A percentile compares a stretch with the other conserved stretches of the same genome.
phyloP scores from a whole-genome alignment of 2,329 filamentous ascomycete genomes.

The Xylariales sp. region DNA sequence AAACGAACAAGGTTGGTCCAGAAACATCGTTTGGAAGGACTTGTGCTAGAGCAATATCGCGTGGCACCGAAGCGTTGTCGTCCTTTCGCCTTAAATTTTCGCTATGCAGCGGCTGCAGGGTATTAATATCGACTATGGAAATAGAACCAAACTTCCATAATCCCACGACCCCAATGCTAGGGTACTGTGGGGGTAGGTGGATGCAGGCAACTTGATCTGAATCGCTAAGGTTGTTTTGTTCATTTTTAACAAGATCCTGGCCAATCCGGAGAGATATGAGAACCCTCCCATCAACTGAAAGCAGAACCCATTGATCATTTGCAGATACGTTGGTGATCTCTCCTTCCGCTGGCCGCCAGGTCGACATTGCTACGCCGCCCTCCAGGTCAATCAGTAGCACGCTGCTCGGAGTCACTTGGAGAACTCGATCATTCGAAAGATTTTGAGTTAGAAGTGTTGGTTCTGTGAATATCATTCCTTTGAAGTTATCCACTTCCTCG shows the following conservation, averaged over 20 bases:
- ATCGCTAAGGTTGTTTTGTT: conserved; percentile 69
- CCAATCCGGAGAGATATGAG: conserved; percentile 76
- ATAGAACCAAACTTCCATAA: conserved; percentile 89
- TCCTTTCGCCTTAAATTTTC: conserved; percentile 69
- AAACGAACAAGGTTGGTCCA: conserved; percentile 83
- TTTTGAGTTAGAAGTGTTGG: conserved; percentile 79
- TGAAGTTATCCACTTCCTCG: conserved; percentile 84
- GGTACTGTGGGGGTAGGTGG: conserved; percentile 73
- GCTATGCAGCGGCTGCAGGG: conserved; percentile 73
- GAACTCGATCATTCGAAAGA: conserved; percentile 69
- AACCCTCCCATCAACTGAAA: conserved; percentile 80
- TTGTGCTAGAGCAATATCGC: conserved; percentile 82
- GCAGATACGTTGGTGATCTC: conserved; percentile 82
- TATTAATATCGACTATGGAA: conserved; percentile 76
- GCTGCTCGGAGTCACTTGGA: conserved; percentile 79
- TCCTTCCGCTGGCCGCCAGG: conserved; percentile 66
- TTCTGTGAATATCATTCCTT: conserved; percentile 75
- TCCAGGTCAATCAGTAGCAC: conserved; percentile 73
- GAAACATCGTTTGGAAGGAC: conserved; percentile 71
- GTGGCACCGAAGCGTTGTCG: conserved; percentile 81
- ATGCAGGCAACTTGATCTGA: conserved; percentile 88
- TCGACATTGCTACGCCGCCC: conserved; percentile 63
- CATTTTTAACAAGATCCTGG: conserved; percentile 66
- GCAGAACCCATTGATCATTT: conserved; percentile 74
- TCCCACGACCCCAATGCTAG: conserved; percentile 79